Base-by-base conservation (phyloP, 306 rosid species). In the Citrullus mucosospermus region DNA sequence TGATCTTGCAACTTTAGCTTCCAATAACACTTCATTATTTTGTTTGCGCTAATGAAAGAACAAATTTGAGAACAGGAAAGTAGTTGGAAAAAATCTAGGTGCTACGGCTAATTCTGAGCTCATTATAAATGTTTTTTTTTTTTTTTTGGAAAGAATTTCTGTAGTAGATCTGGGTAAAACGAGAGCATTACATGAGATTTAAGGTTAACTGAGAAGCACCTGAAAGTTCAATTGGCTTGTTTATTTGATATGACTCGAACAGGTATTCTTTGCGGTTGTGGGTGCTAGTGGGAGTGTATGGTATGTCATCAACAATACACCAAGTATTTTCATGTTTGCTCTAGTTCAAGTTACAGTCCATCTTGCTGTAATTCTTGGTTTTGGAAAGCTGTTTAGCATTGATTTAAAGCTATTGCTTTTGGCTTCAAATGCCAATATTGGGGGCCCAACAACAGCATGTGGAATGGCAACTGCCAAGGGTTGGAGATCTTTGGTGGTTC, bases 361-460 rank as follows among this genome's bases (percentile, higher is more conserved):
- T 88, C 89, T 93, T 66, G 85, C 69, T 4, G 48, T 88, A 34
- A 82, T 90, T 41, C 88, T 89, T 28, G 89, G 89, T 46, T 71
- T 89, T 48, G 96, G 96, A 22, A 91, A 82, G 80, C 80, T 91
- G 25, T 87, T 93, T 60, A 77, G 76, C 28, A 78, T 91, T 28
- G 94, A 93, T 76, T 79, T 93, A 38, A 91, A 88, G 85, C 76
- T 88, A 43, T 53, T 86, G 72, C 90, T 90, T 65, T 44, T 91
- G 82, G 93, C 96, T 71, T 93, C 97, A 38, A 92, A 92, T 83
- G 97, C 97, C 84, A 91, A 88, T 14, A 78, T 93, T 43, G 96
- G 96, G 59, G 93, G 94, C 71, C 97, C 94, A 1, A 93, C 98
- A 44, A 93, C 96, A 22, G 91, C 98, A 20, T 88, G 95, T 85